Conservation (phyloP, 1,284 basidiomycete genomes). For the Stereum hirsutum region DNA sequence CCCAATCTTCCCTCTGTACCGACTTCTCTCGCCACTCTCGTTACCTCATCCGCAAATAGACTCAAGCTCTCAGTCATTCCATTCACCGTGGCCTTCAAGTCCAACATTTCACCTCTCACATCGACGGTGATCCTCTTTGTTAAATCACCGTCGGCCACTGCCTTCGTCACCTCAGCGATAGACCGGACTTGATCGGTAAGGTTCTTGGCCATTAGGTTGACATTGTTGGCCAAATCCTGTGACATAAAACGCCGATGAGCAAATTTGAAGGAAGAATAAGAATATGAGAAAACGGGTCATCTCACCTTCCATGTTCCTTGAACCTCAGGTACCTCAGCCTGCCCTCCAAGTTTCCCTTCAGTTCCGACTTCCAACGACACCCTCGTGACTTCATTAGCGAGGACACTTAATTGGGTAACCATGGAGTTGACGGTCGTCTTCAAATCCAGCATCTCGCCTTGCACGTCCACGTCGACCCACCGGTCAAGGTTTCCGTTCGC, state of each 20-base stretch:
- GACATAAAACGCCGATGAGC: too few species aligned
- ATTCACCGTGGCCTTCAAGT: conserved; percentile 83
- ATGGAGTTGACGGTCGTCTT: conserved; percentile 90
- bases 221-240: conserved; percentile 69
- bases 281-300: not conserved
- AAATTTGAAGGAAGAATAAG: not conserved
- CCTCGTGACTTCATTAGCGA: conserved; percentile 81
- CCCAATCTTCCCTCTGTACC: conserved; percentile 87
- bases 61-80: conserved; percentile 86
- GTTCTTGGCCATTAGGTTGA: conserved; percentile 90
- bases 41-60: conserved; percentile 85
- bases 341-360: conserved; percentile 93
- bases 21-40: conserved; percentile 82
- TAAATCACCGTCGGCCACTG: conserved; percentile 84
- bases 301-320: conserved; percentile 86
- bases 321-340: conserved; percentile 81
- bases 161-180: conserved; percentile 81
- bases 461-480: conserved; percentile 91
- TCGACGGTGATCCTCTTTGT: conserved; percentile 87
- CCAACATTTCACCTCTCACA: conserved; percentile 86
- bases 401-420: conserved; percentile 79
- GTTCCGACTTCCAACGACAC: conserved; percentile 91
- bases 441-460: conserved; percentile 94
- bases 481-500: conserved; percentile 87
- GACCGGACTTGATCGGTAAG: conserved; percentile 88